phyloP scores from a whole-genome alignment of 345 rosid genomes.

The Brassica nigra region DNA sequence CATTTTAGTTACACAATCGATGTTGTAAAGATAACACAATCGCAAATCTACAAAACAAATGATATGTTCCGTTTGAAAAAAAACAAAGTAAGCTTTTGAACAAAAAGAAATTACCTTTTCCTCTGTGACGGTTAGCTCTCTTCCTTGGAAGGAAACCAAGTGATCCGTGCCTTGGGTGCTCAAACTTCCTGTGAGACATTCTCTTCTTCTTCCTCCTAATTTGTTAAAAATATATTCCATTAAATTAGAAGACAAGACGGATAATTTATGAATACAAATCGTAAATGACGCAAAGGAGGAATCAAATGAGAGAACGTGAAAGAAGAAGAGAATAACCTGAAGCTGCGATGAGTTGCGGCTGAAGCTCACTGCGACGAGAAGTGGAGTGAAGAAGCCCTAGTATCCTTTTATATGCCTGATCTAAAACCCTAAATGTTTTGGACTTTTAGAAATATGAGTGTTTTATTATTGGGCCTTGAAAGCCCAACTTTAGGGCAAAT shows the following conservation, averaged over 20 bases:
- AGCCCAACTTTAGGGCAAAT: neutral
- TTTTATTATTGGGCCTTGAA: neutral
- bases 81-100: neutral
- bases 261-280: neutral
- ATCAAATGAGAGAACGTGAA: neutral
- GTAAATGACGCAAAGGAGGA: neutral
- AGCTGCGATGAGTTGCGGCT: conserved; percentile 26
- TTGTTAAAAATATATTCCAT: neutral
- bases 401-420: neutral
- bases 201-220: conserved; percentile 23
- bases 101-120: conserved; percentile 47
- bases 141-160: conserved; percentile 89
- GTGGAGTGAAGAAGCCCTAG: conserved; percentile 1
- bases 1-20: neutral
- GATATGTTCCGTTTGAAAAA: neutral
- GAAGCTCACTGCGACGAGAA: conserved; percentile 10
- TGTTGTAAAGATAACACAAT: neutral
- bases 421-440: neutral
- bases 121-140: conserved; percentile 82
- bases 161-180: conserved; percentile 92
- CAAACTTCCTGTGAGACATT: conserved; percentile 93
- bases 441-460: neutral
- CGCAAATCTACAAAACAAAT: neutral
- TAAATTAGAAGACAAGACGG: neutral
- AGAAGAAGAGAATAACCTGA: conserved; percentile 17